Base-by-base conservation (phyloP, 805 yeast species). In the Saccharomycopsis fodiens region DNA sequence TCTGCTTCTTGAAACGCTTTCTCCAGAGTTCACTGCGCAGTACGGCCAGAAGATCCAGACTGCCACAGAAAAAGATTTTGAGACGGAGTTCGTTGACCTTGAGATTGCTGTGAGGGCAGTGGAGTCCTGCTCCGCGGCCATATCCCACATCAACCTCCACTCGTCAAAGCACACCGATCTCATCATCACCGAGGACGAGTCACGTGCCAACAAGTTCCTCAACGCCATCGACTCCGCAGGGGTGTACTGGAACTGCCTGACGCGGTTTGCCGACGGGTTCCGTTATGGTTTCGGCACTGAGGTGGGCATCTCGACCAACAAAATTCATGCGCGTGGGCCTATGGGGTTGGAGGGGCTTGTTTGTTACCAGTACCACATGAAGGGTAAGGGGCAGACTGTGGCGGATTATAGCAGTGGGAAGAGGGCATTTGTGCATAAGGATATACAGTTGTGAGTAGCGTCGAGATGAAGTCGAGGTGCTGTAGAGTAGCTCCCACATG, bases 201-300 rank as follows among this genome's bases (percentile, higher is more conserved):
- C 58, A 3, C 68, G 68, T 13, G 97, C 98, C 0, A 83, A 86
- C 25, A 64, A 63, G 46, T 93, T 93, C 66, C 63, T 91, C 59
- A 78, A 79, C 59, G 93, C 89, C 19, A 75, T 93, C 39, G 98
- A 93, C 62, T 85, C 97, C 2, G 83, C 97, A 1, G 97, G 97
- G 47, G 95, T 93, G 10, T 93, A 87, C 68, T 91, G 97, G 97
- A 93, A 93, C 60, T 91, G 95, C 41, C 85, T 96, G 17, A 87
- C 97, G 6, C 73, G 99, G 59, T 93, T 93, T 67, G 97, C 99
- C 4, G 99, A 93, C 64, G 99, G 99, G 2, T 93, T 86, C 73
- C 76, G 98, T 61, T 93, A 91, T 59, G 99, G 99, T 0, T 93
- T 94, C 61, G 99, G 99, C 44, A 83, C 99, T 4, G 99, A 93